Base-by-base conservation (phyloP, 441 rosid genomes). In the Gossypium lobatum region DNA sequence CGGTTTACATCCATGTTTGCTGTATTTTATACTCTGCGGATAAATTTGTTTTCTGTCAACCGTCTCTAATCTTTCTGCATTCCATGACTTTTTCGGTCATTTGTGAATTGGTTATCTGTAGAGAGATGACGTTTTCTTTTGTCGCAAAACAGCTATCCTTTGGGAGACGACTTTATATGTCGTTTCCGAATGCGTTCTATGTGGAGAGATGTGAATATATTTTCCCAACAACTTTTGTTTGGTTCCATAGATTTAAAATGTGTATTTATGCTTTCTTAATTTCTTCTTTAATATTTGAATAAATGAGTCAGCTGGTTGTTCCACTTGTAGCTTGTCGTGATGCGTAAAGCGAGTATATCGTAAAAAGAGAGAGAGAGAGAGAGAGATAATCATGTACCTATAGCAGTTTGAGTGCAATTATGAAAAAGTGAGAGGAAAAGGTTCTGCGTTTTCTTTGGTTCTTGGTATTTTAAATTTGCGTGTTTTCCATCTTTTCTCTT, bases 371-470 rank as follows among this genome's bases (percentile, higher is more conserved):
- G 42, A 37, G 45, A 37, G 45, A 37, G 45, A 37, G 11, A 39
- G 45, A 18, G 58, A 53, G 18, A 77, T 26, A 66, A 76, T 39
- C 45, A 76, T 70, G 59, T 53, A 11, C 18, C 61, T 58, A 26
- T 70, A 73, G 59, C 78, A 76, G 70, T 14, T 70, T 71, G 76
- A 80, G 81, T 75, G 71, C 71, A 75, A 74, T 57, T 20, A 70
- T 63, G 31, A 64, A 48, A 79, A 74, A 54, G 46, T 54, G 64
- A 72, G 46, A 31, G 77, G 61, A 60, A 50, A 73, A 58, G 37
- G 60, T 21, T 67, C 67, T 77, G 58, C 16, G 28, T 62, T 64
- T 53, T 58, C 17, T 21, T 71, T 70, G 23, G 46, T 79, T 46
- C 13, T 45, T 18, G 79, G 25, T n/a, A 42, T 65, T 25, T 62